Base-by-base conservation (phyloP, 2,329 filamentous ascomycete genomes). In the Myotisia sp. region DNA sequence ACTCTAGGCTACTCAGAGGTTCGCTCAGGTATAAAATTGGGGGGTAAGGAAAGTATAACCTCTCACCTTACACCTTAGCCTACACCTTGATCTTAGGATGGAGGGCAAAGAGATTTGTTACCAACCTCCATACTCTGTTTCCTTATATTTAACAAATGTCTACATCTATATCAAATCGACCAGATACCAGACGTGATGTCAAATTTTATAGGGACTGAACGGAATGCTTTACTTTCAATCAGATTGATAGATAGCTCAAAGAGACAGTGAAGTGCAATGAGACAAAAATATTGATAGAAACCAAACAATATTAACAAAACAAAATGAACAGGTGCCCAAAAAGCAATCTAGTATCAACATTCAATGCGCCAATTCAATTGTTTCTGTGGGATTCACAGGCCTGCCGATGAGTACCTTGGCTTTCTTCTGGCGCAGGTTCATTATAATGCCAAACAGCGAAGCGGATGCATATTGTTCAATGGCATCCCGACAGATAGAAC, bases 391-490 rank as follows among this genome's bases (percentile, higher is more conserved):
- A 27, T 46, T 44, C 1, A 44, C 44, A 13, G 56, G 56, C 37
- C 50, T 48, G 12, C 57, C 57, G 29, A 55, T 41, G 12, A 45
- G 47, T 16, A 60, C 52, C 14, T 24, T 47, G 3, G 48, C 56
- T 21, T 29, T 49, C 28, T 44, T 44, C 23, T 38, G 42, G n/a
- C 38, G 41, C 44, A 60, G 41, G 42, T 59, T 51, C 55, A 59
- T 59, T n/a, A 57, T 47, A 41, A 60, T 56, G 37, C 49, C 51
- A 38, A 60, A 60, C 36, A 60, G 37, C 9, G 57, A 58, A 12
- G 47, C 45, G 21, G 41, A 42, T 2, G 47, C 41, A 24, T 41
- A 47, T 29, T 53, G 48, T 12, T 50, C 46, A 4, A 40, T 46
- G 8, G 41, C 38, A n/a, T 39, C 42, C 27, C 56, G 41, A 44